Conservation (phyloP, 768 basidiomycete genomes). For the Mycena vulgaris region DNA sequence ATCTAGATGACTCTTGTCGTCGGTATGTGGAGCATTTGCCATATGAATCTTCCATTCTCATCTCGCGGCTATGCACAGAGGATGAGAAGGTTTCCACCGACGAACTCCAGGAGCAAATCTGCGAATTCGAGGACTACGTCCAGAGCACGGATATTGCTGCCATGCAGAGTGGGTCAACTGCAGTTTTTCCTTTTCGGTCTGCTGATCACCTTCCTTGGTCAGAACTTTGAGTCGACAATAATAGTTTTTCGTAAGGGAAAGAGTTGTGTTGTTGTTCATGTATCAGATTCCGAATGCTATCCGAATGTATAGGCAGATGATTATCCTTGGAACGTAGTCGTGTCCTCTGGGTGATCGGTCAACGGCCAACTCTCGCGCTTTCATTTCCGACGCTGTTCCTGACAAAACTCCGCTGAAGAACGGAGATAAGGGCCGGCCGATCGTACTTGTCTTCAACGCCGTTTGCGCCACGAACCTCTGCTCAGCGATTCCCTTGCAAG, state of each 20-base stretch:
- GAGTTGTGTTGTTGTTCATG: conserved; percentile 27
- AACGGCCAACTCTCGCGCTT: conserved; percentile 34
- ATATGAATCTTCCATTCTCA: conserved; percentile 3
- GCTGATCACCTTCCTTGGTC: conserved; percentile 6
- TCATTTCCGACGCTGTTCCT: conserved; percentile 36
- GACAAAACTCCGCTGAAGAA: conserved; percentile 24
- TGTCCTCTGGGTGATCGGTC: conserved; percentile 20
- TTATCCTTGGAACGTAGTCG: conserved; percentile 23
- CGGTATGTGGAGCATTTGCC: conserved; percentile 55
- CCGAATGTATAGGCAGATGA: conserved; percentile 26
- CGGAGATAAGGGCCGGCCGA: conserved; percentile 35
- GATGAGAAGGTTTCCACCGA: conserved; percentile 95
- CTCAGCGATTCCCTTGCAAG: not conserved
- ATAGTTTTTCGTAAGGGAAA: conserved; percentile 5
- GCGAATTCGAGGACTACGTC: conserved; percentile 88
- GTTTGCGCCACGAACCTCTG: not conserved
- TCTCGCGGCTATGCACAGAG: conserved; percentile 65
- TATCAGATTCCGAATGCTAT: no score
- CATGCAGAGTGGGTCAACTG: conserved; percentile 87
- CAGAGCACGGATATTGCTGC: conserved; percentile 94
- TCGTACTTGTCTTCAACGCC: not conserved
- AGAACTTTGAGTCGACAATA: conserved; percentile 36
- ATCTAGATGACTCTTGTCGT: conserved; percentile 68
- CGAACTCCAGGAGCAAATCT: conserved; percentile 93
- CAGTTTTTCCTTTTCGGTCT: not conserved